These are phyloP conservation scores for Camelina hispida DNA, from an alignment of 345 rosid species.

Conservation along the genomic window DNA sequence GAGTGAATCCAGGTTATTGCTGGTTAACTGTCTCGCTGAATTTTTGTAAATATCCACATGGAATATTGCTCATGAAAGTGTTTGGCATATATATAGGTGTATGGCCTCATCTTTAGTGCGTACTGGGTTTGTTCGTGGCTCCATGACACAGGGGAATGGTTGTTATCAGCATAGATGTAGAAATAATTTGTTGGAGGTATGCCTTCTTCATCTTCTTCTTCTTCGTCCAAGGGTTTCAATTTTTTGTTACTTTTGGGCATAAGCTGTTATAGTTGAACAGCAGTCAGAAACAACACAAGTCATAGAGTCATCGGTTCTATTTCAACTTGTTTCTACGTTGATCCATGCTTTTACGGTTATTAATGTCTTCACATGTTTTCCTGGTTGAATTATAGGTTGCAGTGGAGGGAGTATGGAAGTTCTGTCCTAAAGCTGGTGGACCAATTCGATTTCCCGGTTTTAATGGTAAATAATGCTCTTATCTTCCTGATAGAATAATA, in stretches of 20 bases:
- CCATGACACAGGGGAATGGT: constrained; percentile 92
- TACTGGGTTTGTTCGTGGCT: constrained; percentile 93
- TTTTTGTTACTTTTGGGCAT: background rate
- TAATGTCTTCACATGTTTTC: constrained; percentile 25
- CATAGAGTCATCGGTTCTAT: background rate
- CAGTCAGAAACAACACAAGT: background rate
- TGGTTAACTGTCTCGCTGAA: constrained; percentile 23
- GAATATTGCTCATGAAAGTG: constrained; percentile 34
- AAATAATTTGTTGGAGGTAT: constrained; percentile 82
- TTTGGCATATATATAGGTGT: constrained; percentile 61
- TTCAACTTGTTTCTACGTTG: constrained; percentile 1
- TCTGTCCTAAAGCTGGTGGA: constrained; percentile 88
- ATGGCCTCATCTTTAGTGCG: constrained; percentile 99
- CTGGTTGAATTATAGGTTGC: constrained; percentile 63
- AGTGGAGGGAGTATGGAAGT: constrained; percentile 96
- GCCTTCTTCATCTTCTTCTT: constrained; percentile 23
- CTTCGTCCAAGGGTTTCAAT: background rate
- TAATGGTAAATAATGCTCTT: constrained; percentile 61
- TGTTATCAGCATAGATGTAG: constrained; percentile 95
- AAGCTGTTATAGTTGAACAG: background rate
- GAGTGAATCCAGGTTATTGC: constrained; percentile 76
- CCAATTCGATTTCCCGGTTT: constrained; percentile 88
- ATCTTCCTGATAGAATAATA: constrained; percentile 1
- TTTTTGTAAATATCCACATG: background rate
- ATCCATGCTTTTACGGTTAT: constrained; percentile 1